A percentile compares a stretch with the other conserved stretches of the same genome.
phyloP scores from a whole-genome alignment of 306 rosid genomes.

The Cucumis hystrix region DNA sequence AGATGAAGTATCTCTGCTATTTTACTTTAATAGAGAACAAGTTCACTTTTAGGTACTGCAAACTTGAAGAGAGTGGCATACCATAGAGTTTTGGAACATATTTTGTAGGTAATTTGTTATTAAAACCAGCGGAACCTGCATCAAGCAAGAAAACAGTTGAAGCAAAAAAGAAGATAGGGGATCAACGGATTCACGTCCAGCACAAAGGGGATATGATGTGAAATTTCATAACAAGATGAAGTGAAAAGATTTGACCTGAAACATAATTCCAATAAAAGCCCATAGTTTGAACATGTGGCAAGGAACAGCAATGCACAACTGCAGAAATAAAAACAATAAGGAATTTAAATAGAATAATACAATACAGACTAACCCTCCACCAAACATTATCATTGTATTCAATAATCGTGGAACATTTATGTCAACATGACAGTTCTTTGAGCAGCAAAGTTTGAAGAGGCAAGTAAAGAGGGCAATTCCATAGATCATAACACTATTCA shows the following conservation, averaged over 20 bases:
- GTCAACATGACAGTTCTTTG: neutral
- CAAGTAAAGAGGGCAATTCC: neutral
- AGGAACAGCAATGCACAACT: slow-evolving; percentile 95
- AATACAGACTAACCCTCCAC: neutral
- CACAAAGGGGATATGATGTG: neutral
- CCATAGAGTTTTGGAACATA: slow-evolving; percentile 77
- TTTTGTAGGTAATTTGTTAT: slow-evolving; percentile 69
- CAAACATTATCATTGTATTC: neutral
- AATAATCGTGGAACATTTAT: neutral
- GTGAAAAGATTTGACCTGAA: slow-evolving; percentile 41
- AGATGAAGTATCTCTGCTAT: neutral
- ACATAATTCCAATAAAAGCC: slow-evolving; percentile 88
- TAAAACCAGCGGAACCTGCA: slow-evolving; percentile 69
- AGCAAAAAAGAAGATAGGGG: neutral
- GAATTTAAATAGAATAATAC: neutral
- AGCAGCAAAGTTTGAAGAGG: neutral
- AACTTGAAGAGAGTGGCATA: slow-evolving; percentile 14
- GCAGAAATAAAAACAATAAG: slow-evolving; percentile 17
- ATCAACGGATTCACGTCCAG: neutral
- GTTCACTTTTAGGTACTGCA: neutral
- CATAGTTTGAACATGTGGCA: slow-evolving; percentile 88
- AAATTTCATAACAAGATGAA: neutral
- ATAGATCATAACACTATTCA: neutral
- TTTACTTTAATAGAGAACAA: neutral
- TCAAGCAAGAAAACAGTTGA: neutral